These are phyloP conservation scores for Funneliformis caledonium DNA, from an alignment of 371 early-diverging fungal species.

Conservation along the genomic window DNA sequence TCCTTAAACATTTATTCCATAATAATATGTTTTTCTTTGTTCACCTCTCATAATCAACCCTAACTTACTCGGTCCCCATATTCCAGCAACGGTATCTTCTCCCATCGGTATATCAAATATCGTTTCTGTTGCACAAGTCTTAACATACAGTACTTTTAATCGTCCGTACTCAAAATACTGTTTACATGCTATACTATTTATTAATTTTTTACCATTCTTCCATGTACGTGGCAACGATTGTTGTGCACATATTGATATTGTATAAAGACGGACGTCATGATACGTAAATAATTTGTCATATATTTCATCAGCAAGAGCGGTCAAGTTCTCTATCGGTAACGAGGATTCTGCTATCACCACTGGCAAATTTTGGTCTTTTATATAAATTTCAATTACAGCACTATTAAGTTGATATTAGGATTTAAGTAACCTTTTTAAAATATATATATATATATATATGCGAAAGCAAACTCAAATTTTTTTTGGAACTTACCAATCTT, in stretches of 20 bases:
- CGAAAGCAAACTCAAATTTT: background rate
- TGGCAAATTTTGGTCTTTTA: constrained; percentile 73
- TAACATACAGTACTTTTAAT: constrained; percentile 53
- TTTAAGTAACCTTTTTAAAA: background rate
- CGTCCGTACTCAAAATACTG: constrained; percentile 68
- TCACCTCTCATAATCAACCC: background rate
- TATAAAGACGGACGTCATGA: constrained; percentile 70
- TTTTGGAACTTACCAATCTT: constrained; percentile 57
- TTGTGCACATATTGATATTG: constrained; percentile 59
- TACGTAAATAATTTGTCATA: constrained; percentile 54
- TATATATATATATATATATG: background rate
- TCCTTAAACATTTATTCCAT: background rate
- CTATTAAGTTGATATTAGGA: constrained; percentile 42
- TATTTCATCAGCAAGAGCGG: constrained; percentile 57
- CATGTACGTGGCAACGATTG: constrained; percentile 69
- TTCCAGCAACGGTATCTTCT: constrained; percentile 50
- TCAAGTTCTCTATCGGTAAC: constrained; percentile 54
- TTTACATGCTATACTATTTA: constrained; percentile 69
- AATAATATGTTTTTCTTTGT: background rate
- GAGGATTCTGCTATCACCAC: constrained; percentile 71
- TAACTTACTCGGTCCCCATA: constrained; percentile 55
- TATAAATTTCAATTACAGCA: constrained; percentile 64
- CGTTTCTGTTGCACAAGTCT: constrained; percentile 60
- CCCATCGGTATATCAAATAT: constrained; percentile 57
- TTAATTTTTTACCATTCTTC: constrained; percentile 69